phyloP scores from a whole-genome alignment of 1,284 basidiomycete genomes.

The Cutaneotrichosporon sp. region DNA sequence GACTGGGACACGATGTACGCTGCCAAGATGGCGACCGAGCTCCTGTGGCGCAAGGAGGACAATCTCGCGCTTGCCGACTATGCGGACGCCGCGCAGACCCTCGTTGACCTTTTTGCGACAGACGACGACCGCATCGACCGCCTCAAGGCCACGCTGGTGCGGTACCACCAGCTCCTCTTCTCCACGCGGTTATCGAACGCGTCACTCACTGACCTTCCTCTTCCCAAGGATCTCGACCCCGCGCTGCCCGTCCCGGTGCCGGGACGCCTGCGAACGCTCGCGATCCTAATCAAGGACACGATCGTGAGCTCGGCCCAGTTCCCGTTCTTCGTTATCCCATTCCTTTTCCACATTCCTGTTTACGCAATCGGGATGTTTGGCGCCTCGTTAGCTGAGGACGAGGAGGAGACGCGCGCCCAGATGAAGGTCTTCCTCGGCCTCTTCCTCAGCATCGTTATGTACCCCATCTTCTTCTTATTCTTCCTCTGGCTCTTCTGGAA shows the following conservation, averaged over 20 bases:
- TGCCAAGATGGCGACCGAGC: slow-evolving; percentile 81
- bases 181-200: slow-evolving; percentile 77
- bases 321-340: slow-evolving; percentile 82
- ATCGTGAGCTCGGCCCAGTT: slow-evolving; percentile 67
- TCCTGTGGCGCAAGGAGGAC: slow-evolving; percentile 78
- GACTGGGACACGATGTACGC: slow-evolving; percentile 88
- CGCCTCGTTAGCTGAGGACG: slow-evolving; percentile 72
- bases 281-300: slow-evolving; percentile 72
- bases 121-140: slow-evolving; percentile 60
- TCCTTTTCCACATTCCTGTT: slow-evolving; percentile 76
- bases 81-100: slow-evolving; percentile 78
- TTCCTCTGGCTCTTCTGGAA: slow-evolving; percentile 77
- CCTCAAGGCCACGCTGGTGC: slow-evolving; percentile 69
- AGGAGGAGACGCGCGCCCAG: slow-evolving; percentile 83
- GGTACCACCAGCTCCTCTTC: slow-evolving; percentile 83
- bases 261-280: slow-evolving; percentile 74
- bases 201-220: slow-evolving; percentile 67
- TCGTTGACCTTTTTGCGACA: slow-evolving; percentile 79
- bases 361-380: slow-evolving; percentile 76
- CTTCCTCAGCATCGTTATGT: slow-evolving; percentile 69
- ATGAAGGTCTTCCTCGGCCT: slow-evolving; percentile 85
- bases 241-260: slow-evolving; percentile 68
- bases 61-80: slow-evolving; percentile 75
- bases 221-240: slow-evolving; percentile 74
- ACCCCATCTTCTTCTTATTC: slow-evolving; percentile 75